Evolutionary conservation across 2,329 filamentous ascomycete species (phyloP), one percentile per base, ranked within the genome.

Genomic region (Ceratocystiopsis sp.): DNA sequence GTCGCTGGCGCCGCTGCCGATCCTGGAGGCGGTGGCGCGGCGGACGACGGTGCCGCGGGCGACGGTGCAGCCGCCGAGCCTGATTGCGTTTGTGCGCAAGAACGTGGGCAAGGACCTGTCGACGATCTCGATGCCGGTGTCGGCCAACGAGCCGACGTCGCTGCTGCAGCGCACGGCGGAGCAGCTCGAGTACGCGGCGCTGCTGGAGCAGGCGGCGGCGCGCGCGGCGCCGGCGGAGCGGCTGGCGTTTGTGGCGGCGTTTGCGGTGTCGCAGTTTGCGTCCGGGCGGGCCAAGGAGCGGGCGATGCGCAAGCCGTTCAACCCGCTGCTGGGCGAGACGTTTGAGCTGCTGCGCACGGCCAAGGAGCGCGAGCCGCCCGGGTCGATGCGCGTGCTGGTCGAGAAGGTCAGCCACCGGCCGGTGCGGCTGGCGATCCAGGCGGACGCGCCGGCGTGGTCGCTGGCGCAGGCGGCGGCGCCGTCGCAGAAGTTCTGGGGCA

Each of bases 81-180:
- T 98, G 42, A 94, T 98, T 51, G 84, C 84, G 0, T 94, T 96
- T 58, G 70, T 96, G 32, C 78, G 91, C 51, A 98, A 96, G 61
- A 98, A 98, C 53, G 91, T 96, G 11, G 91, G 91, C 56, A 98
- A 98, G 60, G 91, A 98, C 60, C 67, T 98, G 40, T 94, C 85
- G 47, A 93, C 86, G 3, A 93, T 98, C 50, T 87, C 85, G 40
- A 96, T 96, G 89, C 91, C 91, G 0, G 91, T 95, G 1, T 93
- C 89, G 5, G 80, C 89, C 19, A 98, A 98, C 59, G 91, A 98
- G 57, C 91, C 91, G 0, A 75, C 79, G 2, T 95, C 89, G 0
- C 64, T 93, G 12, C 68, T 96, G 6, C 91, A 98, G 59, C 80
- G 89, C 47, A 72, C 87, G 4, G 82, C 89, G 0, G 91, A 98